phyloP scores from a whole-genome alignment of 257 asterid species.

The Leptodermis oblonga region DNA sequence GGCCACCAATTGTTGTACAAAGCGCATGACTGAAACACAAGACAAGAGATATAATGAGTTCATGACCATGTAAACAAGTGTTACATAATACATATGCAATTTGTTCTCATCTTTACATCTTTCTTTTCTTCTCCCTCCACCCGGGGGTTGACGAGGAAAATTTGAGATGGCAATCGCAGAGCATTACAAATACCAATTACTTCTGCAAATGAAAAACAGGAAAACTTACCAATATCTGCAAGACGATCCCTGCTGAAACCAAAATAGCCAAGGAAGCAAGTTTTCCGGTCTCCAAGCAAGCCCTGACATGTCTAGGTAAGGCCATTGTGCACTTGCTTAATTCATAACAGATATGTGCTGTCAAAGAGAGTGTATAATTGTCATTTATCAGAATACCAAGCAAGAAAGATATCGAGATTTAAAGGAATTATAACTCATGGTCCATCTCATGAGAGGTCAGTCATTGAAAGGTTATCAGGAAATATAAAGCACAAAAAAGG shows the following conservation, averaged over 20 bases:
- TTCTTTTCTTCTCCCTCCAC: background rate
- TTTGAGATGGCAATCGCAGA: background rate
- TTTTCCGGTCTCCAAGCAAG: slow-evolving; percentile 81
- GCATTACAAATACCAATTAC: background rate
- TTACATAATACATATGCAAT: slow-evolving; percentile 13
- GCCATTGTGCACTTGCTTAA: slow-evolving; percentile 52
- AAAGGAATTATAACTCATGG: background rate
- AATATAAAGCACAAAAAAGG: background rate
- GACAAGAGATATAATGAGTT: slow-evolving; percentile 17
- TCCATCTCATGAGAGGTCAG: too few relatives aligned
- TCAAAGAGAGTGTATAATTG: background rate
- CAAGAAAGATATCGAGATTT: slow-evolving; percentile 1
- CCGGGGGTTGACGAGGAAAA: background rate
- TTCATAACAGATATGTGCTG: slow-evolving; percentile 27
- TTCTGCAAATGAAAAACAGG: background rate
- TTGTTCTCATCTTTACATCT: background rate
- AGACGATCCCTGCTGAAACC: slow-evolving; percentile 86
- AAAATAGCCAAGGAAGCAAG: slow-evolving; percentile 83
- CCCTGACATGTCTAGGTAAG: slow-evolving; percentile 59
- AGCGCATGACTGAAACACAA: slow-evolving; percentile 77
- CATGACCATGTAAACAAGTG: slow-evolving; percentile 15
- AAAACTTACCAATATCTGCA: slow-evolving; percentile 72
- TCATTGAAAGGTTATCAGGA: background rate
- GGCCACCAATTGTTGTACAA: slow-evolving; percentile 97
- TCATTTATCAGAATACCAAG: background rate